Conservation (phyloP, 2,329 filamentous ascomycete species). For the Penicillium sp. region DNA sequence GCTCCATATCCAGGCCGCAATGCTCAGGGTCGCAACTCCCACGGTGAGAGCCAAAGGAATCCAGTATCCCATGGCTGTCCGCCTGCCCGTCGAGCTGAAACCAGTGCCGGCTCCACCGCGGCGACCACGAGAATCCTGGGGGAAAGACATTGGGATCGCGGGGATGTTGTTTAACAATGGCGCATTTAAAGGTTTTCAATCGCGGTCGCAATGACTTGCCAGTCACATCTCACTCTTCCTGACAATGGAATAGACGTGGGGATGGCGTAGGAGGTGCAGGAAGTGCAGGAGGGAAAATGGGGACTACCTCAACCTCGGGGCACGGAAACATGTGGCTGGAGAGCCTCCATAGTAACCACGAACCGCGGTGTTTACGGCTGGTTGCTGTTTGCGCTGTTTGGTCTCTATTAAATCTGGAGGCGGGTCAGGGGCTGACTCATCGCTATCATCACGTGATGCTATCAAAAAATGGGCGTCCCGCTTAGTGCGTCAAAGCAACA, state of each 20-base stretch:
- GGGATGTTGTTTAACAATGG: slow-evolving; percentile 23
- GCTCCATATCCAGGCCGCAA: slow-evolving; percentile 93
- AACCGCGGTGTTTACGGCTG: slow-evolving; percentile 31
- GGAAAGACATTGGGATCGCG: slow-evolving; percentile 42
- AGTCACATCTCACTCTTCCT: slow-evolving; percentile 36
- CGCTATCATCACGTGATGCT: slow-evolving; percentile 29
- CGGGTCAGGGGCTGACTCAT: slow-evolving; percentile 24
- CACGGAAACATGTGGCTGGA: slow-evolving; percentile 46
- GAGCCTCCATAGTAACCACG: slow-evolving; percentile 27
- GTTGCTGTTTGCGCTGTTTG: slow-evolving; percentile 35
- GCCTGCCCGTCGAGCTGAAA: slow-evolving; percentile 45
- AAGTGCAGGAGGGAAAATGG: slow-evolving; percentile 18
- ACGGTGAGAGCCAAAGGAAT: slow-evolving; percentile 84
- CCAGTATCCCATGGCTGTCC: slow-evolving; percentile 68
- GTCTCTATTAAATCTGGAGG: slow-evolving; percentile 23
- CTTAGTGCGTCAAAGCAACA: slow-evolving; percentile 7
- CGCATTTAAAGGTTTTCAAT: slow-evolving; percentile 29
- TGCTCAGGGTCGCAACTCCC: slow-evolving; percentile 79
- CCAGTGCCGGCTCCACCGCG: slow-evolving; percentile 40
- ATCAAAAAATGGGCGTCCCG: slow-evolving; percentile 11
- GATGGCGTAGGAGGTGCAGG: slow-evolving; percentile 14
- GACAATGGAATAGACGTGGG: slow-evolving; percentile 19
- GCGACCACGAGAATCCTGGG: slow-evolving; percentile 42
- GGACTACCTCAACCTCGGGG: slow-evolving; percentile 39
- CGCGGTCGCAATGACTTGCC: slow-evolving; percentile 26